phyloP scores from a whole-genome alignment of 192 early-diverging fungal species.

The Mortierella claussenii region DNA sequence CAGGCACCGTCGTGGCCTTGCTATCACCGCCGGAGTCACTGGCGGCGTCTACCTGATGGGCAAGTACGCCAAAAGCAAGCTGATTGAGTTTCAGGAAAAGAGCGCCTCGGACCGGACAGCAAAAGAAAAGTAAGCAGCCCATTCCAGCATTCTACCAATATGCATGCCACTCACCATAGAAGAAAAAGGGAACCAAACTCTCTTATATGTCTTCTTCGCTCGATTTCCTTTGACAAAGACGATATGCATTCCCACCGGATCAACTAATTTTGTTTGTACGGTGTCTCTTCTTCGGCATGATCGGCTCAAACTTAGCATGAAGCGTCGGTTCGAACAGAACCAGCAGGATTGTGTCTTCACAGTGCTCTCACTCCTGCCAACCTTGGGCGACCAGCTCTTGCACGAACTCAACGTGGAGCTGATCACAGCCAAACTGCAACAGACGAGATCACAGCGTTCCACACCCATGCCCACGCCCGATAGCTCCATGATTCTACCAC shows the following conservation, averaged over 20 bases:
- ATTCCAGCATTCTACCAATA: not conserved
- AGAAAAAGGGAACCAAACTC: not conserved
- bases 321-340: conserved; percentile 93
- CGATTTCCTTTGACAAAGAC: conserved; percentile 2
- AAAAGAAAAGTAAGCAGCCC: conserved; percentile 75
- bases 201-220: not conserved
- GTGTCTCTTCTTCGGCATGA: not conserved
- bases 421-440: conserved; percentile 72
- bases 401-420: conserved; percentile 84
- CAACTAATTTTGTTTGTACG: not conserved
- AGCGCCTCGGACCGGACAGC: conserved; percentile 73
- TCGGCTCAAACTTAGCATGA: conserved; percentile 69
- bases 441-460: conserved; percentile 52
- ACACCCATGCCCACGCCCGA: conserved; percentile 44
- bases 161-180: not conserved
- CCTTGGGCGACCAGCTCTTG: conserved; percentile 81
- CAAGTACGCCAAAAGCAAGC: conserved; percentile 77
- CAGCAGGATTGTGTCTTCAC: conserved; percentile 91
- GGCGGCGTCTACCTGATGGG: conserved; percentile 79
- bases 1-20: conserved; percentile 71
- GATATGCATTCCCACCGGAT: conserved; percentile 1
- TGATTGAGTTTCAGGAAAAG: conserved; percentile 77
- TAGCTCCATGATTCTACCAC: conserved; percentile 42
- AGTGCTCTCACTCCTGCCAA: conserved; percentile 84
- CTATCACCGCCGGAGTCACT: conserved; percentile 73